These are phyloP conservation scores for Cytospora piceicola DNA, from an alignment of 2,329 filamentous ascomycete species.

Conservation along the genomic window DNA sequence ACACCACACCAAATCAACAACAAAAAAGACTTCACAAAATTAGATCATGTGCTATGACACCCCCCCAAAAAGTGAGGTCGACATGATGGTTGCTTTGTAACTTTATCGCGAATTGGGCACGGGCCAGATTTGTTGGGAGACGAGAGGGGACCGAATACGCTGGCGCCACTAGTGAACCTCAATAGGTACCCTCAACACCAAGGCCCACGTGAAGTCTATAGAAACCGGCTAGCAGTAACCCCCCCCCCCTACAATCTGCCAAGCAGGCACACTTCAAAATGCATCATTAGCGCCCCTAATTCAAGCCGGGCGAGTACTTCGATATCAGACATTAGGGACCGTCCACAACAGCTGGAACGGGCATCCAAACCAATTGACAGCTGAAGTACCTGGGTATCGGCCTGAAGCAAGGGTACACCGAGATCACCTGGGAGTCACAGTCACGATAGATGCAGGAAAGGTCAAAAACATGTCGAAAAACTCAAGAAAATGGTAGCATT, in stretches of 20 bases:
- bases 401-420: not conserved
- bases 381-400: not conserved
- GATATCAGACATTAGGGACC: not conserved
- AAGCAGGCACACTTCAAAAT: not conserved
- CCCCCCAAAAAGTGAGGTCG: not conserved
- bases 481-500: slow-evolving; percentile 29
- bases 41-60: not conserved
- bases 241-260: not conserved
- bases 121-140: slow-evolving; percentile 3
- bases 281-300: not conserved
- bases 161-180: not conserved
- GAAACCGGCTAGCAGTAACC: not conserved
- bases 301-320: not conserved
- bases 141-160: not conserved
- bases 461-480: not conserved
- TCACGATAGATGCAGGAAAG: not conserved
- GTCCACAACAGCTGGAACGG: slow-evolving; percentile 14
- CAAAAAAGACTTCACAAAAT: not conserved
- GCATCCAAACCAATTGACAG: slow-evolving; percentile 8
- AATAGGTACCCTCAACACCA: not conserved
- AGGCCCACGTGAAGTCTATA: not conserved
- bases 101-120: not conserved
- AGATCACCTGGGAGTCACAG: not conserved
- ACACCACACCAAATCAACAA: not conserved
- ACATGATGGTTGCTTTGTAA: not conserved